Conservation (phyloP, 192 early-diverging fungal species). For the Gaertneriomyces semiglobifer region DNA sequence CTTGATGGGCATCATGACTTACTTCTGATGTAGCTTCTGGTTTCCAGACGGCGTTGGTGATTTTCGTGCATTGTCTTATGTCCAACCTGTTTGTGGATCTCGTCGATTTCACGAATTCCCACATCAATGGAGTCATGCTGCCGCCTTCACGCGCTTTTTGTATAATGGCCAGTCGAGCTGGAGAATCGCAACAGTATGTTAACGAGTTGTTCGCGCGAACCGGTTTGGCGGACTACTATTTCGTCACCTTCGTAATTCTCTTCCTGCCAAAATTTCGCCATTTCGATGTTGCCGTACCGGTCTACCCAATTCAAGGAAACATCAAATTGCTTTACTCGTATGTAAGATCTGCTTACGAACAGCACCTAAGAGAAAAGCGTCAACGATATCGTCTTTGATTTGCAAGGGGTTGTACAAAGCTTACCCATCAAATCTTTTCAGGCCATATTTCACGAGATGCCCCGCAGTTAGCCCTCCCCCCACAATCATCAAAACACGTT, state of each 20-base stretch:
- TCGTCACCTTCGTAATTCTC: neutral
- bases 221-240: neutral
- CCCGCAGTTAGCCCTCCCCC: neutral
- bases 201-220: neutral
- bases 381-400: too few species aligned
- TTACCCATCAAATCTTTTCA: neutral
- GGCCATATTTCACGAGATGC: neutral
- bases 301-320: neutral
- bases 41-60: neutral
- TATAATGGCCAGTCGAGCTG: neutral
- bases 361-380: neutral
- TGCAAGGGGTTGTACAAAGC: neutral
- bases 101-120: neutral
- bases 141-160: neutral
- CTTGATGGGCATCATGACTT: neutral
- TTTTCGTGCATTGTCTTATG: neutral
- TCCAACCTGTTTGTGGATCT: neutral
- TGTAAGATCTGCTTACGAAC: neutral
- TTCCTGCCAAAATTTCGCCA: constrained; percentile 5
- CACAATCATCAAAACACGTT: constrained; percentile 8
- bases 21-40: neutral
- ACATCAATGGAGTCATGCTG: constrained; percentile 5
- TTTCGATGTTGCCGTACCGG: neutral
- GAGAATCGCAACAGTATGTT: neutral
- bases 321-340: constrained; percentile 6